phyloP scores from a whole-genome alignment of 2,329 filamentous ascomycete species.

The Pezicula radicicola region DNA sequence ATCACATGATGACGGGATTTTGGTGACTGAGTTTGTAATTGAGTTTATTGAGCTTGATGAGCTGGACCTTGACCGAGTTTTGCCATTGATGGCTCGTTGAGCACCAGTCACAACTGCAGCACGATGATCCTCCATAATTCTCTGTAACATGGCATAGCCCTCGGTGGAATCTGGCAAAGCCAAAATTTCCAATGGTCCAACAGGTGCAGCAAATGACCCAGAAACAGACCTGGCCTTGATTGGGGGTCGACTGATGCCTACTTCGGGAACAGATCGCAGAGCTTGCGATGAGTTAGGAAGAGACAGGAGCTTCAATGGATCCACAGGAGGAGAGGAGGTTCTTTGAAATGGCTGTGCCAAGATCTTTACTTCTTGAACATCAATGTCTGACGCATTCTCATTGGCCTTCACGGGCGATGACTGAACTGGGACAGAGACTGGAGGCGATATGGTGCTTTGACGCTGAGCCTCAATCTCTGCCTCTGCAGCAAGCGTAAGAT shows the following conservation, averaged over 20 bases:
- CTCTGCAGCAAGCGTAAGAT: constrained; percentile 63
- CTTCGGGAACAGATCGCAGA: constrained; percentile 10
- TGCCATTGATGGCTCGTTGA: too few species aligned
- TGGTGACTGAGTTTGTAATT: background rate
- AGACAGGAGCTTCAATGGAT: constrained; percentile 40
- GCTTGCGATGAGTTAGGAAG: constrained; percentile 51
- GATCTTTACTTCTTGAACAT: background rate
- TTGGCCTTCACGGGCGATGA: background rate
- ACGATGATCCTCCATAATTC: too few species aligned
- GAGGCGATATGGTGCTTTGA: background rate
- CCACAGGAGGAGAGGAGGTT: constrained; percentile 13
- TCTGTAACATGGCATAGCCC: too few species aligned
- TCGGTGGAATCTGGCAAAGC: constrained; percentile 46
- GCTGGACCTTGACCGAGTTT: too few species aligned
- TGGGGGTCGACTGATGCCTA: background rate
- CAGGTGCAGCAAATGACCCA: constrained; percentile 11
- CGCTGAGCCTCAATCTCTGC: constrained; percentile 8
- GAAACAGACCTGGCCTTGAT: background rate
- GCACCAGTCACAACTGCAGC: too few species aligned
- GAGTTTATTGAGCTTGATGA: background rate
- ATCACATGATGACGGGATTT: background rate
- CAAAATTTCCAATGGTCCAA: constrained; percentile 40
- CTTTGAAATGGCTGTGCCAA: background rate
- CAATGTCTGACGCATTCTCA: constrained; percentile 26
- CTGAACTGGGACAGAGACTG: background rate